Base-by-base conservation (phyloP, 495 filamentous ascomycete genomes). In the Oidiodendron maius region DNA sequence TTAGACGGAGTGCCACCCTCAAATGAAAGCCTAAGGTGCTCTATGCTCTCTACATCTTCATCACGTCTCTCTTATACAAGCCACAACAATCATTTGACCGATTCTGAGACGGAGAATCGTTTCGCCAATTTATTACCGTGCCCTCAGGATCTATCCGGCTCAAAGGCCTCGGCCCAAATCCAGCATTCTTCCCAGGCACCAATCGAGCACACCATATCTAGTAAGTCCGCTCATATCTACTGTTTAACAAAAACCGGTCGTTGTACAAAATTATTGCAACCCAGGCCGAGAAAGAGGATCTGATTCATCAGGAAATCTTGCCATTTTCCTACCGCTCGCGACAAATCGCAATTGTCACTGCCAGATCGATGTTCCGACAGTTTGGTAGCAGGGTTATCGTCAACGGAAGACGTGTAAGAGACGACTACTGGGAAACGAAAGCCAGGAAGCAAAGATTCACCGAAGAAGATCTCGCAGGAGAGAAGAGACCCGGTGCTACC, bases 191-290 rank as follows among this genome's bases (percentile, higher is more conserved):
- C n/a, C n/a, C n/a, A n/a, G n/a, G n/a, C n/a, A n/a, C n/a, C n/a
- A n/a, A n/a, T n/a, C n/a, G n/a, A n/a, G n/a, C n/a, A n/a, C n/a
- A n/a, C n/a, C n/a, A n/a, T n/a, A n/a, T n/a, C n/a, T n/a, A n/a
- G n/a, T n/a, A n/a, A n/a, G n/a, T n/a, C n/a, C n/a, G n/a, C 64
- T 99, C 94, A n/a, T 99, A 99, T 64, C 69, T 99, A 39, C 72
- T 99, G 13, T 99, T 99, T 73, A 99, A 99, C 77, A 99, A 99
- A 68, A 99, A 99, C 59, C 72, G 91, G 49, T 97, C 94, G 1
- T 74, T 99, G 17, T 91, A 82, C 75, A 99, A 97, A 71, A 99
- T 99, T 59, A 99, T 99, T 56, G 93, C 94, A 20, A 91, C 83
- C 16, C 93, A 99, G 66, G 69, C 83, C 4, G 93, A 99, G 66